Evolutionary conservation across 2,329 filamentous ascomycete species (phyloP).

Genomic region (Verticillium klebahnii): DNA sequence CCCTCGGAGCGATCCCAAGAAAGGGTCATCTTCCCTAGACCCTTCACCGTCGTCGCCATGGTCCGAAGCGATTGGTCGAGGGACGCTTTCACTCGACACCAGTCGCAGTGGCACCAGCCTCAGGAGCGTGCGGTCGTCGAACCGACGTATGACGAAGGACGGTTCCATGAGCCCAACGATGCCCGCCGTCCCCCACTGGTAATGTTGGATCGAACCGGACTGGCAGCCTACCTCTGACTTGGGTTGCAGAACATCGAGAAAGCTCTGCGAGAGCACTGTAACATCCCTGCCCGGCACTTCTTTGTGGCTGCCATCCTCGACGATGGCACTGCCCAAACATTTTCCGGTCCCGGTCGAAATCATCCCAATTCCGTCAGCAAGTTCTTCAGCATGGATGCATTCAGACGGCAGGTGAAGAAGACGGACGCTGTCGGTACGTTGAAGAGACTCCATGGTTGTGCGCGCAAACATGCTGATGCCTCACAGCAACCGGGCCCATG

Average conservation of each 20-base stretch:
- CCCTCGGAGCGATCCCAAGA: neutral
- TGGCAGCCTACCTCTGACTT: neutral
- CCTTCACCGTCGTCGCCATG: neutral
- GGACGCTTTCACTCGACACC: slow-evolving; percentile 30
- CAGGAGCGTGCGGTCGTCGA: slow-evolving; percentile 16
- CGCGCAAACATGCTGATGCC: neutral
- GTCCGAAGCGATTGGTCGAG: slow-evolving; percentile 28
- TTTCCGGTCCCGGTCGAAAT: slow-evolving; percentile 36
- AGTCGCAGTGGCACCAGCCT: slow-evolving; percentile 21
- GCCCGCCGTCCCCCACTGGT: slow-evolving; percentile 12
- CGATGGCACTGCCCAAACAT: slow-evolving; percentile 40
- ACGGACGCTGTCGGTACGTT: slow-evolving; percentile 29
- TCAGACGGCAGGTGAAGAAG: slow-evolving; percentile 24
- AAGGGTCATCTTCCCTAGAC: neutral
- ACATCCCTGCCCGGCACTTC: slow-evolving; percentile 45
- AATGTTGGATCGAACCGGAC: neutral
- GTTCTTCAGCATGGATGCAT: neutral
- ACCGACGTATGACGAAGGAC: slow-evolving; percentile 7
- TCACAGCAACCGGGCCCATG: slow-evolving; percentile 25
- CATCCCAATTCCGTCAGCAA: slow-evolving; percentile 19
- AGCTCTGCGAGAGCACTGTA: slow-evolving; percentile 46
- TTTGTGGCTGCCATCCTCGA: slow-evolving; percentile 48
- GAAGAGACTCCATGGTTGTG: slow-evolving; percentile 1
- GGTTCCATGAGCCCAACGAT: slow-evolving; percentile 10
- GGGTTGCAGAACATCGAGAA: slow-evolving; percentile 42